These are phyloP conservation scores for Fusarium torulosum DNA, from an alignment of 2,329 filamentous ascomycete species.

Conservation along the genomic window DNA sequence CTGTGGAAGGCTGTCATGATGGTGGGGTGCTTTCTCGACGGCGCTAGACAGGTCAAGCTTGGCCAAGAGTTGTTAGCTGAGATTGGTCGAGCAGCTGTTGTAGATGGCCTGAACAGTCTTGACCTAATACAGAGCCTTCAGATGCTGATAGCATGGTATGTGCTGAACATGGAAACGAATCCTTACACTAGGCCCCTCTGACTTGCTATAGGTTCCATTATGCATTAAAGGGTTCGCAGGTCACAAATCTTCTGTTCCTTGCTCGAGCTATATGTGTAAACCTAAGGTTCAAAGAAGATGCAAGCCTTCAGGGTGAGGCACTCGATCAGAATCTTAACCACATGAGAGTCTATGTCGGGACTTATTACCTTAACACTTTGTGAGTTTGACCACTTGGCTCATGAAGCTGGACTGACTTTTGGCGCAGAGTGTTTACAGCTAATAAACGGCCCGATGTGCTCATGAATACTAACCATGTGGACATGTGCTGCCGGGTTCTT, in stretches of 20 bases:
- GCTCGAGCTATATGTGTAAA: slow-evolving; percentile 61
- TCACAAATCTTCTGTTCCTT: slow-evolving; percentile 64
- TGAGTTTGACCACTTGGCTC: slow-evolving; percentile 45
- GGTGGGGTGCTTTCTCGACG: slow-evolving; percentile 58
- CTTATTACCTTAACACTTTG: slow-evolving; percentile 65
- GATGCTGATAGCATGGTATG: slow-evolving; percentile 61
- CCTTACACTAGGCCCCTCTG: slow-evolving; percentile 16
- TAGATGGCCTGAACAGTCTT: slow-evolving; percentile 59
- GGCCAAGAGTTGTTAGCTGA: slow-evolving; percentile 60
- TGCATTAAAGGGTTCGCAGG: slow-evolving; percentile 62
- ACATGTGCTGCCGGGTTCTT: slow-evolving; percentile 59
- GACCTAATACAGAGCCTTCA: slow-evolving; percentile 63
- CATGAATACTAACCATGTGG: slow-evolving; percentile 60
- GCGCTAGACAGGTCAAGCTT: slow-evolving; percentile 58
- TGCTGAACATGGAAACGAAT: slow-evolving; percentile 1
- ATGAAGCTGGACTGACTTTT: background rate
- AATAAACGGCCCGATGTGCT: slow-evolving; percentile 63
- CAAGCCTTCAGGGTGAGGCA: slow-evolving; percentile 36
- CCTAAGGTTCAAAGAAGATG: slow-evolving; percentile 52
- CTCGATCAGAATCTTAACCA: slow-evolving; percentile 55
- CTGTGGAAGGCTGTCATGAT: slow-evolving; percentile 66
- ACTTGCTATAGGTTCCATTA: slow-evolving; percentile 59
- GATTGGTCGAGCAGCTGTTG: slow-evolving; percentile 56
- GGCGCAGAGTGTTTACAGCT: slow-evolving; percentile 56
- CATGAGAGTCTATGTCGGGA: slow-evolving; percentile 62